These are phyloP conservation scores for Malus hybrid DNA, from an alignment of 331 rosid species.

Conservation along the genomic window DNA sequence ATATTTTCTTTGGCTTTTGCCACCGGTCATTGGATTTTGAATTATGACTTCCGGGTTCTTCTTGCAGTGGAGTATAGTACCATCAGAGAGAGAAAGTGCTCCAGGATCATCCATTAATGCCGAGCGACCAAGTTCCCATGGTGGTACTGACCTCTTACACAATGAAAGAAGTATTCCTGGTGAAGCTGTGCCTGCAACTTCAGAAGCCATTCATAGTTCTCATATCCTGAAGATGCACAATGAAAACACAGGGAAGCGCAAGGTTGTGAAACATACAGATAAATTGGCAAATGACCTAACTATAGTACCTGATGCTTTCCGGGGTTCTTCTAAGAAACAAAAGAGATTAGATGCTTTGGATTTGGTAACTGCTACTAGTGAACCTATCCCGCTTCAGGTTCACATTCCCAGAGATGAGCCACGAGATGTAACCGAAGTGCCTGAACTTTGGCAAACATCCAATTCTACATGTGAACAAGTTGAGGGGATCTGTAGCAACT, in stretches of 20 bases:
- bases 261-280: conserved; percentile 31
- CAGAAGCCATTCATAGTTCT: conserved; percentile 33
- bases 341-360: conserved; percentile 45
- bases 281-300: conserved; percentile 20
- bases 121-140: conserved; percentile 33
- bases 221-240: conserved; percentile 16
- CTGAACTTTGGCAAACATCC: conserved; percentile 29
- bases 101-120: conserved; percentile 29
- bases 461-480: conserved; percentile 26
- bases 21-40: conserved; percentile 7
- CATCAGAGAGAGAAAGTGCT: conserved; percentile 25
- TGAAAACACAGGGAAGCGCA: conserved; percentile 47
- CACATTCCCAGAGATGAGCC: conserved; percentile 27
- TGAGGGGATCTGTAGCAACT: conserved; percentile 29
- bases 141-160: conserved; percentile 13
- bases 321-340: conserved; percentile 49
- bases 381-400: conserved; percentile 26
- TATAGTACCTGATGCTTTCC: conserved; percentile 35
- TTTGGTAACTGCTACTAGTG: conserved; percentile 29
- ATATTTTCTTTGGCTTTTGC: conserved; percentile 7
- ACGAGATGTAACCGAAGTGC: conserved; percentile 26
- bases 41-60: conserved; percentile 15
- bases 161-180: conserved; percentile 25
- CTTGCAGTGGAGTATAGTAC: conserved; percentile 36
- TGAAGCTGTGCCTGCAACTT: conserved; percentile 4